Evolutionary conservation across 805 yeast species (phyloP).

Genomic region (Alloascoidea africana): DNA sequence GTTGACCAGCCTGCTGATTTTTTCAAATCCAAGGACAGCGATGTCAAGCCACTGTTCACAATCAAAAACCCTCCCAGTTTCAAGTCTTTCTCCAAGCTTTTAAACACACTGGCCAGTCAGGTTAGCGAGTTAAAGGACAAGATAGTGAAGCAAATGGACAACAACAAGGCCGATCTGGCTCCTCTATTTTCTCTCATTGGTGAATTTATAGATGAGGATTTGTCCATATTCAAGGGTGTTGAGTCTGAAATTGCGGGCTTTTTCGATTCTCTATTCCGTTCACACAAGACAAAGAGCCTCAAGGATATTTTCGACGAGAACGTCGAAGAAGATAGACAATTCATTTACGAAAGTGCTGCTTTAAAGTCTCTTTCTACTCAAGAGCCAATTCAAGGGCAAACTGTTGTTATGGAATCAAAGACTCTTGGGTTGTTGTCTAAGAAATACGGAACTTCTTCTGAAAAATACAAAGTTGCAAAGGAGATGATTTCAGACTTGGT

Average conservation of each 20-base stretch:
- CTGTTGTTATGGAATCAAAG: not conserved
- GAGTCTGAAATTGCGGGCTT: not conserved
- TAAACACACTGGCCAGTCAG: constrained; percentile 1
- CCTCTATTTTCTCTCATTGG: not conserved
- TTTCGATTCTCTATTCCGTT: not conserved
- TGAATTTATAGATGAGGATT: not conserved
- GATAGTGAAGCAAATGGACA: not conserved
- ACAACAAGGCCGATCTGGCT: not conserved
- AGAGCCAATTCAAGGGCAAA: not conserved
- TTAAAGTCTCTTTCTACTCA: not conserved
- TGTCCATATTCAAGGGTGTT: not conserved
- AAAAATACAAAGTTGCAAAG: constrained; percentile 2
- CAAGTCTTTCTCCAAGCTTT: constrained; percentile 1
- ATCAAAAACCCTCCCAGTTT: constrained; percentile 7
- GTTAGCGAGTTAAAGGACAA: not conserved
- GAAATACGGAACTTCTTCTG: not conserved
- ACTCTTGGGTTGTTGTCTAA: not conserved
- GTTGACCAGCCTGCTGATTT: constrained; percentile 3
- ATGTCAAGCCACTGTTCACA: constrained; percentile 7
- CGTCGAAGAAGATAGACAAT: not conserved
- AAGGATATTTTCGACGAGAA: constrained; percentile 4
- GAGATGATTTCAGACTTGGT: constrained; percentile 2
- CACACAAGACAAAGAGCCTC: not conserved
- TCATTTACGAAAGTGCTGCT: not conserved
- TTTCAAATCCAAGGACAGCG: not conserved